Evolutionary conservation across 768 basidiomycete genomes (phyloP), one percentile per base, ranked within the genome.

Genomic region (Leccinellum albellum): DNA sequence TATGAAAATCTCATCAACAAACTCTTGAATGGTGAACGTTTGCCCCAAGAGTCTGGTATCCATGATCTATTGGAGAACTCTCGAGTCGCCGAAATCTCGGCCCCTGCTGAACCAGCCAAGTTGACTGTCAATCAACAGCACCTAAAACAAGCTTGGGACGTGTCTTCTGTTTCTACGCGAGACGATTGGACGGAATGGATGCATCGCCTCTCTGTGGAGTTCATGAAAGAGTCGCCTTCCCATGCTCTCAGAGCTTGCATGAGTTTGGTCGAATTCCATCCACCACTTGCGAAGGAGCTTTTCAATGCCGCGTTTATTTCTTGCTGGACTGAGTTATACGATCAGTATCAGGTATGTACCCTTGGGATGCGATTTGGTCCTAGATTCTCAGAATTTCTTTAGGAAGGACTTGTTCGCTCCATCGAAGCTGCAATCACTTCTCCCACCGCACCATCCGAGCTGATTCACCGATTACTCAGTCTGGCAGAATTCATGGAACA

Each of bases 401-500:
- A 98, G 94, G 96, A 98, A 72, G 94, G 97, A 66, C 83, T 98
- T 51, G 94, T 98, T 40, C 85, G 87, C 23, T 86, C 93, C 1
- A 91, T 99, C 48, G 91, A 95, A 66, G 75, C 74, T 54, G 95
- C 96, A 4, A 88, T 98, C 59, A 87, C 83, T 0, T 89, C 92
- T 4, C 76, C 80, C 15, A 81, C 76, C 9, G 86, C 91, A 4
- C 92, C 94, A 2, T 81, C 91, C 2, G 96, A 98, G 48, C 79
- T 98, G 28, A 89, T 96, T 20, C 92, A 97, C 69, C 83, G 91
- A 24, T 76, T 98, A 15, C 81, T 99, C 54, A 94, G 94, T 71
- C 81, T 98, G 24, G 94, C 94, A 4, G 97, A 99, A 70, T 98
- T 98, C 71, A 96, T 98, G 91, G 97, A 98, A 71, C 96, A 98